phyloP scores from a whole-genome alignment of 2,329 filamentous ascomycete genomes.

The Botrytis elliptica region DNA sequence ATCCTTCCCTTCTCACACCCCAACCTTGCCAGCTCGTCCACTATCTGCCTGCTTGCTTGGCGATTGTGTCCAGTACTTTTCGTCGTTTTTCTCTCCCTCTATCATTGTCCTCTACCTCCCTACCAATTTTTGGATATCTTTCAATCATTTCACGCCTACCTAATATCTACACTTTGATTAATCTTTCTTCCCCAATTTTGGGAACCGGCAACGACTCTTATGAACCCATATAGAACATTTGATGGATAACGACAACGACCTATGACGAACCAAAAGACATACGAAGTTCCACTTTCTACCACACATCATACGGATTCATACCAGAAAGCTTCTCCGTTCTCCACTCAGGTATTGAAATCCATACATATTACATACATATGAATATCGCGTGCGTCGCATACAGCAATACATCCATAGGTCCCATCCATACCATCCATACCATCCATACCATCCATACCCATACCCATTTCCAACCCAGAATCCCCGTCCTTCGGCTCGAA shows the following conservation, averaged over 20 bases:
- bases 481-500: constrained; percentile 9
- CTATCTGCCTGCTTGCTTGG: constrained; percentile 7
- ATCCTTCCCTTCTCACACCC: constrained; percentile 7
- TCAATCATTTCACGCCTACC: not conserved
- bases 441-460: not conserved
- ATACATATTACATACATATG: not conserved
- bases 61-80: not conserved
- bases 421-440: not conserved
- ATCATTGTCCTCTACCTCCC: not conserved
- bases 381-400: constrained; percentile 4
- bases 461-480: not conserved
- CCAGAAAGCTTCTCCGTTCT: constrained; percentile 13
- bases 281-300: not conserved
- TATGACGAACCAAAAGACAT: constrained; percentile 3
- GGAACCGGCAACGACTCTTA: not conserved
- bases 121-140: not conserved
- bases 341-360: constrained; percentile 4
- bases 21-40: not conserved
- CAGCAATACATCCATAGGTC: not conserved
- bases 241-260: constrained; percentile 16
- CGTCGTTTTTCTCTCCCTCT: not conserved
- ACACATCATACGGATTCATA: not conserved
- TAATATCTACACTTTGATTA: not conserved
- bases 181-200: not conserved
- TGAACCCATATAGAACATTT: not conserved